These are phyloP conservation scores for Trichoderma sp. DNA, from an alignment of 2,329 filamentous ascomycete species.

Conservation along the genomic window DNA sequence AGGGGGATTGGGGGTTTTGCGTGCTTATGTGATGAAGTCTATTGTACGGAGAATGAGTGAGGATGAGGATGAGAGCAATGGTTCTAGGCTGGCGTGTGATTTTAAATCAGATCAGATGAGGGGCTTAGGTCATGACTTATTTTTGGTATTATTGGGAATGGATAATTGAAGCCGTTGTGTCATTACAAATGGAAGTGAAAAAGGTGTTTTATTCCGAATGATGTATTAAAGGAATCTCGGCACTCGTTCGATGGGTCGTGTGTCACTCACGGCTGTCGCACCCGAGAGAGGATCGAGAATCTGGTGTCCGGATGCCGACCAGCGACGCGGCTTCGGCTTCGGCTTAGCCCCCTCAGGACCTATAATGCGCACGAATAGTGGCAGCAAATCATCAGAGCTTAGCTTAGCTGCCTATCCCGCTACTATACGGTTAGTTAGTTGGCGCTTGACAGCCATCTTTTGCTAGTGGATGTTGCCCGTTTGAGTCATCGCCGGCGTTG, in stretches of 20 bases:
- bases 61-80: background rate
- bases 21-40: background rate
- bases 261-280: background rate
- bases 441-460: background rate
- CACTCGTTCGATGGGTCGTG: background rate
- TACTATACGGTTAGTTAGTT: background rate
- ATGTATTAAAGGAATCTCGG: background rate
- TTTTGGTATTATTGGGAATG: background rate
- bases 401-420: background rate
- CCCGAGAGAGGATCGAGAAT: background rate
- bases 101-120: background rate
- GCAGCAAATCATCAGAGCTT: background rate
- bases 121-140: background rate
- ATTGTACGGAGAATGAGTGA: background rate
- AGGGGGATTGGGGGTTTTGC: background rate
- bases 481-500: background rate
- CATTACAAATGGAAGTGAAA: background rate
- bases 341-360: background rate
- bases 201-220: background rate
- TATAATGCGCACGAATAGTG: background rate
- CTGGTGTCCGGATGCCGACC: background rate
- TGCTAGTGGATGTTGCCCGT: background rate
- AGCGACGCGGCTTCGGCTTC: constrained; percentile 9
- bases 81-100: background rate
- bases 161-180: background rate